These are phyloP conservation scores for Pittosporum tobira DNA, from an alignment of 129 eudicot genomes.

Conservation along the genomic window DNA sequence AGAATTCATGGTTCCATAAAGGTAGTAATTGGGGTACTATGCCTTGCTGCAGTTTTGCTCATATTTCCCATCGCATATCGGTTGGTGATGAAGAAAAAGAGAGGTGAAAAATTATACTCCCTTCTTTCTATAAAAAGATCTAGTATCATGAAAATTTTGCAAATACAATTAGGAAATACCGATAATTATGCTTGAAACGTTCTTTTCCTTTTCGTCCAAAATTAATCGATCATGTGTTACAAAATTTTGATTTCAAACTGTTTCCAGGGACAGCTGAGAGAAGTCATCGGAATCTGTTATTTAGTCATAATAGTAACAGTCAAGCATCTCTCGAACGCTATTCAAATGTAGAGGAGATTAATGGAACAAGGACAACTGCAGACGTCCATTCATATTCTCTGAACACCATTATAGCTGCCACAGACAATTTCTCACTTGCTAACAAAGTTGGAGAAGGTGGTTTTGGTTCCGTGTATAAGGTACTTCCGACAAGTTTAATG, in stretches of 20 bases:
- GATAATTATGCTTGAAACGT: too few relatives aligned
- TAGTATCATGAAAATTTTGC: too few relatives aligned
- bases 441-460: slow-evolving; percentile 14
- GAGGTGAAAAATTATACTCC: slow-evolving; percentile 16
- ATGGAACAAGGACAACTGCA: neutral
- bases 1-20: slow-evolving; percentile 6
- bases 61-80: slow-evolving; percentile 11
- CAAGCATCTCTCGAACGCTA: neutral
- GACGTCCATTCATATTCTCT: neutral
- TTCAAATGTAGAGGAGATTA: neutral
- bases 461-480: slow-evolving; percentile 10
- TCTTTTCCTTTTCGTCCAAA: too few relatives aligned
- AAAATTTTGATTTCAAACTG: neutral
- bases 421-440: neutral
- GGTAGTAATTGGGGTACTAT: slow-evolving; percentile 15
- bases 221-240: neutral
- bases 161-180: too few relatives aligned
- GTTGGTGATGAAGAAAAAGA: slow-evolving; percentile 22
- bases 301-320: neutral
- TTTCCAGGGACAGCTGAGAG: slow-evolving; percentile 11
- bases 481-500: neutral
- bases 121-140: too few relatives aligned
- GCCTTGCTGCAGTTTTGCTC: slow-evolving; percentile 16
- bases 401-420: neutral
- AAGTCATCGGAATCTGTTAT: neutral